Evolutionary conservation across 78 protist genomes (phyloP), one percentile per base, ranked within the genome.

Genomic region (Parvularia atlantis): DNA sequence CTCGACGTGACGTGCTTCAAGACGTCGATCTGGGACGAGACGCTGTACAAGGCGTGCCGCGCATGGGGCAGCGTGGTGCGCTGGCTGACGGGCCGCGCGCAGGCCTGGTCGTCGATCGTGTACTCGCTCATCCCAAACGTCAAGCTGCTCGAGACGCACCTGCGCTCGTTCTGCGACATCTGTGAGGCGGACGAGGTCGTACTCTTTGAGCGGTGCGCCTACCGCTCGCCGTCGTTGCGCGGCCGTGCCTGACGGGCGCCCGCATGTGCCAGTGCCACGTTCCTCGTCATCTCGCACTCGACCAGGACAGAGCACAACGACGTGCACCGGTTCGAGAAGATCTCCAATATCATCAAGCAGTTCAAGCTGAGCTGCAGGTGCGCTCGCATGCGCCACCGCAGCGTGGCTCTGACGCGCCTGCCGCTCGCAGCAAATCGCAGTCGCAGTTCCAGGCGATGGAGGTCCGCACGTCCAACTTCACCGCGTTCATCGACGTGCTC

Each of bases 21-120:
- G 46, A 91, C 98, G 19, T 85, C 93, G 46, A 95, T 95, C 60
- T 95, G 98, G 98, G 98, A 95, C 69, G 98, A 95, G 76, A 89
- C 97, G 0, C 87, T 95, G 33, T 95, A 92, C 91, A 73, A 74
- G 77, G 93, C 73, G 43, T 28, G 72, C 10, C 1, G n/a, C n/a
- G 54, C 24, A 10, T 43, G 48, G 22, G 10, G 16, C 24, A 13
- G 54, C 16, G n/a, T 48, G 54, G 10, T 11, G 16, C 6, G 24
- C 24, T 17, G 54, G 24, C 28, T 48, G n/a, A 13, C 24, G 28
- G 24, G 1, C 24, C 54, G 30, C 44, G 48, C 39, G 36, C 73
- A 67, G 85, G 97, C 97, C 26, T 89, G 96, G 95, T 78, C 89
- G 26, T 46, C 82, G 19, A 93, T 94, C 46, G 96, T 87, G 36